Evolutionary conservation across 805 yeast genomes (phyloP), one percentile per base, ranked within the genome.

Genomic region (Peterozyma toletana): DNA sequence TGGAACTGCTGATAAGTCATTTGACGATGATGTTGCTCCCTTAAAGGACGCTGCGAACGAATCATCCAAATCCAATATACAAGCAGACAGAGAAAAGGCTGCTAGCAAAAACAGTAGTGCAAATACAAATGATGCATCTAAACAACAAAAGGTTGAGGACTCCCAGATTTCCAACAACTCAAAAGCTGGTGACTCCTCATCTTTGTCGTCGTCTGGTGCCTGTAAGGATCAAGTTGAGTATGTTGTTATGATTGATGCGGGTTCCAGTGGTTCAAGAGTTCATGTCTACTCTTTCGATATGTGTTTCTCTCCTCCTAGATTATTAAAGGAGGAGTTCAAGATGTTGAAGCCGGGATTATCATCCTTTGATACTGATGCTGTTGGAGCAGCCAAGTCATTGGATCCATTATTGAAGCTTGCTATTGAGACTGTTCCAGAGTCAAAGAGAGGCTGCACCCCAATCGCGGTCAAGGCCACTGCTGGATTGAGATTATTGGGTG

Each of bases 381-480:
- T 53, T 17, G 93, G 86, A 33, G 99, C 98, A 14, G 99, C 99
- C 16, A 66, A 70, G n/a, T 86, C 96, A 1, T 73, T 93, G 51
- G 96, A 93, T 56, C 83, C 88, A 39, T 73, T 93, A 54, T 70
- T 93, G 53, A 71, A 86, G 30, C 53, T 77, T 11, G 99, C 99
- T 0, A 56, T 90, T 53, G 70, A 79, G 33, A 64, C 79, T 13
- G 86, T 93, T 42, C 99, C 99, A 31, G 71, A 73, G 48, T 73
- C 73, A 37, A 68, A 74, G 56, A 88, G 80, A 55, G 63, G 70
- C 0, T 93, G 98, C 67, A 81, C 98, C 2, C 99, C 98, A 6
- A 77, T 93, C 39, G 95, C 97, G 1, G 96, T 93, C 38, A 91
- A 90, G 68, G 99, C 99, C 43, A 93, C 99, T 40, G 99, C 99